Evolutionary conservation across 2,329 filamentous ascomycete genomes (phyloP).

Genomic region (Penicillium paneum): DNA sequence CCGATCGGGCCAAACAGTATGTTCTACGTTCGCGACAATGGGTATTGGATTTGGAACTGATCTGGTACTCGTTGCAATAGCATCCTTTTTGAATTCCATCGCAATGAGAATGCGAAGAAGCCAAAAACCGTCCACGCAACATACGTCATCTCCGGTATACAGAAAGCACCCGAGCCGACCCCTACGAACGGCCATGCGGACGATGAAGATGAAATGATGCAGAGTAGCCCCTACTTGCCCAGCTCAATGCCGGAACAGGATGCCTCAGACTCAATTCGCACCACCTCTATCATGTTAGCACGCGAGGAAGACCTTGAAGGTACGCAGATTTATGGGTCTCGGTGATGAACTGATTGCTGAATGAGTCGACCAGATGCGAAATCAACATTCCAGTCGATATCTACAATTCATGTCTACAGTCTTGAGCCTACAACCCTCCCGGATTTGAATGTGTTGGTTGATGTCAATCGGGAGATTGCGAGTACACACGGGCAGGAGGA

Average conservation of each 20-base stretch:
- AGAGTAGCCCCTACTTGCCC: constrained; percentile 63
- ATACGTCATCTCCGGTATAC: constrained; percentile 78
- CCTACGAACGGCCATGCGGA: constrained; percentile 49
- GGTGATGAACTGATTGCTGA: background rate
- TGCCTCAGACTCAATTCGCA: constrained; percentile 51
- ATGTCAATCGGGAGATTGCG: constrained; percentile 63
- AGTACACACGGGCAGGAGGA: constrained; percentile 58
- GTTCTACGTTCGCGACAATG: constrained; percentile 26
- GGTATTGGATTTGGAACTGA: background rate
- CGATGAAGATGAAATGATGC: constrained; percentile 64
- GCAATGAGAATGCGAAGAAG: constrained; percentile 70
- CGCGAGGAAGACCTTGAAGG: constrained; percentile 70
- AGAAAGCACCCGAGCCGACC: constrained; percentile 40
- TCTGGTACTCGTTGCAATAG: constrained; percentile 44
- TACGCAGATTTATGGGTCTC: constrained; percentile 28
- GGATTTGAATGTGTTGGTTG: constrained; percentile 68
- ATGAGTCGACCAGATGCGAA: constrained; percentile 55
- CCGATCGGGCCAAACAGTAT: constrained; percentile 85
- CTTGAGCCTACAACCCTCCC: constrained; percentile 68
- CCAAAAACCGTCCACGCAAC: constrained; percentile 79
- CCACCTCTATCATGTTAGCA: constrained; percentile 63
- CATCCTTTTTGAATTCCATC: constrained; percentile 84
- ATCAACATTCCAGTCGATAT: constrained; percentile 66
- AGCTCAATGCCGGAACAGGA: constrained; percentile 62
- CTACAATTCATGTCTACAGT: constrained; percentile 84